These are phyloP conservation scores for Ganoderma boninense DNA, from an alignment of 1,284 basidiomycete species.

Conservation along the genomic window DNA sequence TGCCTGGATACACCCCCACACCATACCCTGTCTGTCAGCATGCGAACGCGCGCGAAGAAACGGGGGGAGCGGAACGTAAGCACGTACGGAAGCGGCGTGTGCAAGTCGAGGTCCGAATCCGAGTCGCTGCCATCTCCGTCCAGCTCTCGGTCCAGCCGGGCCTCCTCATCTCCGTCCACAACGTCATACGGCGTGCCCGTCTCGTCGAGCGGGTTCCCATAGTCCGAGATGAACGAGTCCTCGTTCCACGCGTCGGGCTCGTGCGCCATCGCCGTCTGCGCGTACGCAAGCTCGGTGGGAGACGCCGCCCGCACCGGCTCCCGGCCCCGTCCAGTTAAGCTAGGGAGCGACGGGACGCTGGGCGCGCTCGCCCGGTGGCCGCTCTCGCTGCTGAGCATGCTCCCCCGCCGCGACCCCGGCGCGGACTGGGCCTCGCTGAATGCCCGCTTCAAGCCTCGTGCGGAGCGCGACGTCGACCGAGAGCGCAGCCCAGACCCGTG, in stretches of 20 bases:
- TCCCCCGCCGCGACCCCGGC: constrained; percentile 23
- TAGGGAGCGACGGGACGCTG: constrained; percentile 11
- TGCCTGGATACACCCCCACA: constrained; percentile 50
- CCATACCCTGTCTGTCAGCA: constrained; percentile 8
- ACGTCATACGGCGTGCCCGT: constrained; percentile 39
- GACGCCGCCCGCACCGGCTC: constrained; percentile 18
- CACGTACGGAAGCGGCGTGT: constrained; percentile 80
- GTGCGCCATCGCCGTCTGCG: constrained; percentile 18
- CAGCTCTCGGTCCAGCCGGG: constrained; percentile 43
- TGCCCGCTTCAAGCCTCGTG: constrained; percentile 28
- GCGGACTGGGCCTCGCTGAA: constrained; percentile 30
- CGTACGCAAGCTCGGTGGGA: constrained; percentile 27
- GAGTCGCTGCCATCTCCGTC: constrained; percentile 56
- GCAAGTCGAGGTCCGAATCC: constrained; percentile 78
- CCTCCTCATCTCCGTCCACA: constrained; percentile 40
- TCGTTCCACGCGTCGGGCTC: constrained; percentile 38
- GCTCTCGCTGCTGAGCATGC: constrained; percentile 11
- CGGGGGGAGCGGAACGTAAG: constrained; percentile 49
- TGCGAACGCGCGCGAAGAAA: constrained; percentile 8
- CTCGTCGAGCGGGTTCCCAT: constrained; percentile 38
- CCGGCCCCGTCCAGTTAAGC: constrained; percentile 7
- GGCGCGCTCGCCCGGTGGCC: constrained; percentile 21
- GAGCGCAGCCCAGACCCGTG: constrained; percentile 27
- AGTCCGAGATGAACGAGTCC: constrained; percentile 41
- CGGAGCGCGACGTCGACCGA: constrained; percentile 35